Conservation (phyloP, 257 asterid genomes). For the Perilla frutescens region DNA sequence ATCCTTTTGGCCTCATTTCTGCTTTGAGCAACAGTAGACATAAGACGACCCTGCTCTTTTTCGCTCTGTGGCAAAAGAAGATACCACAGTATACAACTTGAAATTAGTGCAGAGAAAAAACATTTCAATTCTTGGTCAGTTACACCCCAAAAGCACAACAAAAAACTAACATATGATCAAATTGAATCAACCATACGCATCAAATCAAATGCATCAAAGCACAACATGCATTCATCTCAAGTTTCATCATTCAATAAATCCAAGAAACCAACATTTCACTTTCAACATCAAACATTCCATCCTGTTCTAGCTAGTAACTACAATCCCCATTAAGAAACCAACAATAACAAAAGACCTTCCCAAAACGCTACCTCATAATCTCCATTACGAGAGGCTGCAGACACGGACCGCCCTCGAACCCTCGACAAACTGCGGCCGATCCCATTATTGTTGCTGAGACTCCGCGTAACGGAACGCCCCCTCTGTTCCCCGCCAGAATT, state of each 20-base stretch:
- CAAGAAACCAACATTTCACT: neutral
- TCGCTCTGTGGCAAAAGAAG: constrained; percentile 49
- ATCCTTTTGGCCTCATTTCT: constrained; percentile 43
- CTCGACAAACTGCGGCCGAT: constrained; percentile 85
- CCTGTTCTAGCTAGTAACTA: neutral
- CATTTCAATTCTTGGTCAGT: neutral
- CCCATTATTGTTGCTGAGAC: constrained; percentile 52
- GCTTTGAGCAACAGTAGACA: constrained; percentile 34
- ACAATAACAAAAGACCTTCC: neutral
- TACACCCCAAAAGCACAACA: constrained; percentile 11
- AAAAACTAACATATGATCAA: constrained; percentile 17
- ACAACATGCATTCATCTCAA: neutral
- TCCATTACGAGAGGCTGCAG: constrained; percentile 48
- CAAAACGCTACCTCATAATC: constrained; percentile 55
- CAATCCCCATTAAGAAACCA: constrained; percentile 3
- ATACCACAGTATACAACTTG: constrained; percentile 13
- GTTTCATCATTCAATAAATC: neutral
- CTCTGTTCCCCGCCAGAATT: constrained; percentile 46
- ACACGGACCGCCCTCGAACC: constrained; percentile 63
- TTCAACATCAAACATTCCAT: constrained; percentile 13
- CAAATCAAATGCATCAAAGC: constrained; percentile 1
- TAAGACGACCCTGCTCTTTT: constrained; percentile 44
- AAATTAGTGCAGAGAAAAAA: constrained; percentile 6
- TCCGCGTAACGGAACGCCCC: constrained; percentile 71
- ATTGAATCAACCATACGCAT: neutral